A percentile compares a stretch with the other conserved stretches of the same genome.
Conservation (phyloP, 2,329 filamentous ascomycete species). For the Escovopsis weberi region DNA sequence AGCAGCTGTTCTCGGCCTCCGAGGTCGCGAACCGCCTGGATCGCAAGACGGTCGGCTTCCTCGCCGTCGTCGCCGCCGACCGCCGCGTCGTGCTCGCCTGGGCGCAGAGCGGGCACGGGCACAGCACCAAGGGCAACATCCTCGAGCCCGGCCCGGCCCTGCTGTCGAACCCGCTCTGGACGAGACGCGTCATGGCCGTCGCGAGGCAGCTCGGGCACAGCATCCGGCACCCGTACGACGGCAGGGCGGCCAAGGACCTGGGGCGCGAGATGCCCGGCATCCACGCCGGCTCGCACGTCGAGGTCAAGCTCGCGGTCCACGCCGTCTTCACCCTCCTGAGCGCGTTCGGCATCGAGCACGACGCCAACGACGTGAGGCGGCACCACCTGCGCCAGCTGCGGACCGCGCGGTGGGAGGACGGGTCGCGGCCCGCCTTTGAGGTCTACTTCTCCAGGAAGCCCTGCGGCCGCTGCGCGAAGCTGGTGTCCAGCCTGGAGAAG, state of each 20-base stretch:
- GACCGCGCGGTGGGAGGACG: constrained; percentile 12
- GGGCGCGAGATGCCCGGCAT: constrained; percentile 9
- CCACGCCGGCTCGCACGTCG: constrained; percentile 22
- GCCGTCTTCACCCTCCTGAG: constrained; percentile 16
- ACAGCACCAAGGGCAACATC: constrained; percentile 14
- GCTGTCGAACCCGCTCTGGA: constrained; percentile 19
- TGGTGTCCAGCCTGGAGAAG: constrained; percentile 12
- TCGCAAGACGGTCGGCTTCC: constrained; percentile 19
- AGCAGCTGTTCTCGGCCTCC: not conserved
- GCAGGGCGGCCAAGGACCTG: not conserved
- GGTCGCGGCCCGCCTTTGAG: constrained; percentile 15
- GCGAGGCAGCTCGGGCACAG: constrained; percentile 15
- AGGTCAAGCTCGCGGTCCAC: constrained; percentile 25
- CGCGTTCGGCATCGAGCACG: constrained; percentile 11
- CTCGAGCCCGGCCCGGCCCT: constrained; percentile 11
- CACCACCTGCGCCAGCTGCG: constrained; percentile 12
- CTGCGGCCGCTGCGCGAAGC: constrained; percentile 15
- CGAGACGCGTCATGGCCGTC: constrained; percentile 14
- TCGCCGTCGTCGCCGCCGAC: constrained; percentile 10
- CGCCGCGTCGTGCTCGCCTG: constrained; percentile 16
- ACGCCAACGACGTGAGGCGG: constrained; percentile 9
- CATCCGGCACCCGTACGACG: constrained; percentile 17
- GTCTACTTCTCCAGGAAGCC: constrained; percentile 21
- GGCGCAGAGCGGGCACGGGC: constrained; percentile 21
- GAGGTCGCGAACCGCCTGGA: constrained; percentile 8